Conservation (phyloP, 1,284 basidiomycete genomes). For the Trichosporon sp. region DNA sequence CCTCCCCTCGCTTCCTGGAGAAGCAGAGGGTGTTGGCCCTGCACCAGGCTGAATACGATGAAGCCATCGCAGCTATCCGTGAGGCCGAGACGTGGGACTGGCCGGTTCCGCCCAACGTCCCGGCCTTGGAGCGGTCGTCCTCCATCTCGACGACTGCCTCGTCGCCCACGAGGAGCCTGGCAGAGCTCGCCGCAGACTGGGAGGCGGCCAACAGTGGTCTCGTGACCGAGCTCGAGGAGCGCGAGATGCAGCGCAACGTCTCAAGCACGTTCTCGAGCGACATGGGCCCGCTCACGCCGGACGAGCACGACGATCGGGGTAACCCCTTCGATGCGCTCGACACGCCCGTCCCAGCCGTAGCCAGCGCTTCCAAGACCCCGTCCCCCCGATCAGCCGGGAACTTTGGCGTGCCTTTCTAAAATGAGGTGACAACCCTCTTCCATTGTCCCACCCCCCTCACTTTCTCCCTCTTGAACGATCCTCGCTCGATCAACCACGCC, state of each 20-base stretch:
- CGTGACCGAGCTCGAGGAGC: not conserved
- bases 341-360: not conserved
- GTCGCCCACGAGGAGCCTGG: not conserved
- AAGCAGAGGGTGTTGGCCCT: not conserved
- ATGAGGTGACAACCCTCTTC: not conserved
- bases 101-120: not conserved
- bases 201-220: not conserved
- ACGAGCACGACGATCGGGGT: not conserved
- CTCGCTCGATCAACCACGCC: not conserved
- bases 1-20: not conserved
- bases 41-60: not conserved
- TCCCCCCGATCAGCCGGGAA: not conserved
- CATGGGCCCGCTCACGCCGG: not conserved
- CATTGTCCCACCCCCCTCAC: not conserved
- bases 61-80: not conserved
- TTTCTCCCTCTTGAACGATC: not conserved
- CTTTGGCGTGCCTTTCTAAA: not conserved
- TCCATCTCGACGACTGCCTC: not conserved
- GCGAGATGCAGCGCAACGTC: not conserved
- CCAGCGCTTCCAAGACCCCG: not conserved
- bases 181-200: not conserved
- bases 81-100: constrained; percentile 1
- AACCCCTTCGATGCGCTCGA: constrained; percentile 48
- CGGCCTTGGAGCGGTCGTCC: not conserved
- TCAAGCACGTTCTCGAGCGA: constrained; percentile 3